Evolutionary conservation across 108 stramenopile genomes (phyloP).

Genomic region (Nitzschia putrida): DNA sequence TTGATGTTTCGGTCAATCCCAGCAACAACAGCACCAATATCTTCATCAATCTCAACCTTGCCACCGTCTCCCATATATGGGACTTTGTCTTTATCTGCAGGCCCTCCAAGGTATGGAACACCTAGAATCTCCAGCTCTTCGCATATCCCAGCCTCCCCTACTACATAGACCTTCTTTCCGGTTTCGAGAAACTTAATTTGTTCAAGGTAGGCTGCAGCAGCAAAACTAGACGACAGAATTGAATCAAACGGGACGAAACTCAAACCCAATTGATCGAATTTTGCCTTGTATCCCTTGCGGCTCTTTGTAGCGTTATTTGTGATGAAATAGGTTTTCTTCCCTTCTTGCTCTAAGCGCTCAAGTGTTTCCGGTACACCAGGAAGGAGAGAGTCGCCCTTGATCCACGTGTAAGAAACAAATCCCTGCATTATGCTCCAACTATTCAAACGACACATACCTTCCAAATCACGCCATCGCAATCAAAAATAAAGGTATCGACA

Average conservation of each 20-base stretch:
- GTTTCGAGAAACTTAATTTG: slow-evolving; percentile 92
- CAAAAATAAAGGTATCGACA: slow-evolving; percentile 97
- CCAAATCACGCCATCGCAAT: slow-evolving; percentile 99
- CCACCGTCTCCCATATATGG: slow-evolving; percentile 92
- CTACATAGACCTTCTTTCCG: slow-evolving; percentile 96
- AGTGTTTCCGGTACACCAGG: slow-evolving; percentile 92
- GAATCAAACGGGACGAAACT: slow-evolving; percentile 84
- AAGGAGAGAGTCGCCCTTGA: slow-evolving; percentile 88
- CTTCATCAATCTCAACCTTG: slow-evolving; percentile 79
- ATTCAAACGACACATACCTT: slow-evolving; percentile 34
- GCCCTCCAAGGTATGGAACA: slow-evolving; percentile 94
- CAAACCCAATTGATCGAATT: slow-evolving; percentile 91
- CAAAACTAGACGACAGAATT: slow-evolving; percentile 93
- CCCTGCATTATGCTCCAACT: background rate
- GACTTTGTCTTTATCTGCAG: slow-evolving; percentile 78
- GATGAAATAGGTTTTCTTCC: slow-evolving; percentile 97
- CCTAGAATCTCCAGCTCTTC: slow-evolving; percentile 95
- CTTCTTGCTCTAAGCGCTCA: slow-evolving; percentile 74
- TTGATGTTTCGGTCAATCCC: slow-evolving; percentile 96
- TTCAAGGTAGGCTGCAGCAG: slow-evolving; percentile 97
- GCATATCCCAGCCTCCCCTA: slow-evolving; percentile 95
- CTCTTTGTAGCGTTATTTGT: slow-evolving; percentile 98
- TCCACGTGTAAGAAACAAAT: no score
- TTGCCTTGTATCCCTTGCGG: slow-evolving; percentile 90
- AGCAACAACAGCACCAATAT: slow-evolving; percentile 92